A percentile compares a stretch with the other conserved stretches of the same genome.
Evolutionary conservation across 2,329 filamentous ascomycete genomes (phyloP).

Genomic region (Epichloe amarillans): DNA sequence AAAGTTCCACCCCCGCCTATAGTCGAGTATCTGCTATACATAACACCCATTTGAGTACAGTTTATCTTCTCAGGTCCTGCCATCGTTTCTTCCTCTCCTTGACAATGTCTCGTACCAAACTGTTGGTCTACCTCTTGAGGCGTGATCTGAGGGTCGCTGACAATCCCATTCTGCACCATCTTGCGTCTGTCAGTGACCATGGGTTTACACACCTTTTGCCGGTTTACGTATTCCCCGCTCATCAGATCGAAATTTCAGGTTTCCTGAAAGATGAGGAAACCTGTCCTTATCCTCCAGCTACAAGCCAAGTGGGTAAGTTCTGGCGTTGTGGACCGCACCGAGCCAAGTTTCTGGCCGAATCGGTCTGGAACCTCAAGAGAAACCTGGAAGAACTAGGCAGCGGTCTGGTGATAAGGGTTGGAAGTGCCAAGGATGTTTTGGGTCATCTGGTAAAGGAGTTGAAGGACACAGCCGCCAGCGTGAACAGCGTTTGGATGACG

Average conservation of each 20-base stretch:
- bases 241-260: conserved; percentile 63
- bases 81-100: background rate
- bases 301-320: conserved; percentile 50
- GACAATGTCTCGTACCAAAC: conserved; percentile 28
- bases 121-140: conserved; percentile 59
- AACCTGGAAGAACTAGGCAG: conserved; percentile 45
- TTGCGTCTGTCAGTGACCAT: conserved; percentile 34
- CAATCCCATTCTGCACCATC: conserved; percentile 57
- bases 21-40: background rate
- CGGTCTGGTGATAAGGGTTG: conserved; percentile 50
- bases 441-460: conserved; percentile 40
- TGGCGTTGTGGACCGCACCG: conserved; percentile 64
- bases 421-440: conserved; percentile 45
- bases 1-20: background rate
- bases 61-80: too few relatives aligned
- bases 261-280: conserved; percentile 43
- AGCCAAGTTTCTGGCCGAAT: conserved; percentile 58
- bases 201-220: conserved; percentile 58
- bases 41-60: background rate
- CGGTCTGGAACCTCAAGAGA: conserved; percentile 58
- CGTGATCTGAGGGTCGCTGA: conserved; percentile 61
- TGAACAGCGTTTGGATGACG: conserved; percentile 62
- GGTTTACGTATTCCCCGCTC: conserved; percentile 53
- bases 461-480: conserved; percentile 24
- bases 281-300: conserved; percentile 57